Conservation (phyloP, 2,329 filamentous ascomycete species). For the Monilinia aucupariae region DNA sequence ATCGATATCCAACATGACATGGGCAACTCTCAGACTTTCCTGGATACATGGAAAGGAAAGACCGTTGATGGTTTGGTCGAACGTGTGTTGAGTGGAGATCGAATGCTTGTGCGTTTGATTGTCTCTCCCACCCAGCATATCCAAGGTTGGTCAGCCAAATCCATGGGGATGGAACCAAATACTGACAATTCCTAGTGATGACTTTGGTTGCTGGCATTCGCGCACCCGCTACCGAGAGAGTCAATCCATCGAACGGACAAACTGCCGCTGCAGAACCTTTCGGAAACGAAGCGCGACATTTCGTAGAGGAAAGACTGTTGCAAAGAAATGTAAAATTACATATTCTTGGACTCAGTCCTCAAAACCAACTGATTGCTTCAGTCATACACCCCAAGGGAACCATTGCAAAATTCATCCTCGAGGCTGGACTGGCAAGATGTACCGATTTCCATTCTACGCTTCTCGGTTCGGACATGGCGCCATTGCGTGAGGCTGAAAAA, state of each 20-base stretch:
- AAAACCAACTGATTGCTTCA: conserved; percentile 83
- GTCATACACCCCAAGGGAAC: conserved; percentile 86
- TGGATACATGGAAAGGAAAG: conserved; percentile 80
- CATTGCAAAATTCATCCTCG: conserved; percentile 84
- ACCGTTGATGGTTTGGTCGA: conserved; percentile 82
- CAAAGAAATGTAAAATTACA: conserved; percentile 81
- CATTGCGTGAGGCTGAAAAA: conserved; percentile 80
- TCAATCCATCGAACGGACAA: conserved; percentile 60
- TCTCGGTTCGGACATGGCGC: conserved; percentile 81
- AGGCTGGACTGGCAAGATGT: conserved; percentile 84
- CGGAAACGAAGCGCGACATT: conserved; percentile 81
- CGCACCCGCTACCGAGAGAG: conserved; percentile 82
- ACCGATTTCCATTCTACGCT: conserved; percentile 94
- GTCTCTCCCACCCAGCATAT: conserved; percentile 78
- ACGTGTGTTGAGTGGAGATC: conserved; percentile 84
- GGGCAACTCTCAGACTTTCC: conserved; percentile 66
- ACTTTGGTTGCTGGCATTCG: conserved; percentile 84
- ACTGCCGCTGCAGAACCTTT: conserved; percentile 82
- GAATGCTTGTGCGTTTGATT: conserved; percentile 76
- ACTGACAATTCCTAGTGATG: conserved; percentile 59
- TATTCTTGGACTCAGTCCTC: conserved; percentile 80
- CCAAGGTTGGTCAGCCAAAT: conserved; percentile 25
- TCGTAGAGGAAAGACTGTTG: conserved; percentile 78
- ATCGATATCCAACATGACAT: conserved; percentile 81
- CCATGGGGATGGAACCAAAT: not conserved